Percentiles rank a stretch among this genome's conserved stretches.
phyloP scores from a whole-genome alignment of 306 rosid species.

The Carpinus fangiana region DNA sequence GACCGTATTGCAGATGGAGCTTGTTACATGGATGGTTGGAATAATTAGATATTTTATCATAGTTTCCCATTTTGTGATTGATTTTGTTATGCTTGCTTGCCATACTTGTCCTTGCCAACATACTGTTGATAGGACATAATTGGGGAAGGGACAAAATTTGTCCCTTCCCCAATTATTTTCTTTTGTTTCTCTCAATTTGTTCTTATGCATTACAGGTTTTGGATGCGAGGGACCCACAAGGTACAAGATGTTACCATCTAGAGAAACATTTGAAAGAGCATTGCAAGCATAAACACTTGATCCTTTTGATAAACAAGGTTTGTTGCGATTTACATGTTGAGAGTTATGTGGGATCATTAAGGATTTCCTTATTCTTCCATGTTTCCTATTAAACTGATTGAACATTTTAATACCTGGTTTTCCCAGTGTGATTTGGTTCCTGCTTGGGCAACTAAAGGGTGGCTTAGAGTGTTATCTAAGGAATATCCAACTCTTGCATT shows the following conservation, averaged over 20 bases:
- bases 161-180: neutral
- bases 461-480: conserved; percentile 84
- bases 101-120: conserved; percentile 11
- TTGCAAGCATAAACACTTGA: conserved; percentile 84
- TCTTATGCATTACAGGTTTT: conserved; percentile 62
- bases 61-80: neutral
- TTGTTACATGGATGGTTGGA: conserved; percentile 1
- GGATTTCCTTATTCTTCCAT: neutral
- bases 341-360: conserved; percentile 4
- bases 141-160: neutral
- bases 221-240: conserved; percentile 95
- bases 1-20: neutral
- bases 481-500: conserved; percentile 94
- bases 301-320: conserved; percentile 89
- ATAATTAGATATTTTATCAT: neutral
- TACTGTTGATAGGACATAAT: conserved; percentile 4
- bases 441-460: conserved; percentile 91
- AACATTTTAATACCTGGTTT: conserved; percentile 12
- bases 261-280: conserved; percentile 95
- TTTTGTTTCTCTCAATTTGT: conserved; percentile 8
- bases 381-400: neutral
- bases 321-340: neutral
- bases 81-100: conserved; percentile 11
- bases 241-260: conserved; percentile 91
- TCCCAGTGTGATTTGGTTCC: conserved; percentile 86